A percentile compares a stretch with the other conserved stretches of the same genome.
Evolutionary conservation across 2,329 filamentous ascomycete genomes (phyloP).

Genomic region (Arthrobotrys musiformis): DNA sequence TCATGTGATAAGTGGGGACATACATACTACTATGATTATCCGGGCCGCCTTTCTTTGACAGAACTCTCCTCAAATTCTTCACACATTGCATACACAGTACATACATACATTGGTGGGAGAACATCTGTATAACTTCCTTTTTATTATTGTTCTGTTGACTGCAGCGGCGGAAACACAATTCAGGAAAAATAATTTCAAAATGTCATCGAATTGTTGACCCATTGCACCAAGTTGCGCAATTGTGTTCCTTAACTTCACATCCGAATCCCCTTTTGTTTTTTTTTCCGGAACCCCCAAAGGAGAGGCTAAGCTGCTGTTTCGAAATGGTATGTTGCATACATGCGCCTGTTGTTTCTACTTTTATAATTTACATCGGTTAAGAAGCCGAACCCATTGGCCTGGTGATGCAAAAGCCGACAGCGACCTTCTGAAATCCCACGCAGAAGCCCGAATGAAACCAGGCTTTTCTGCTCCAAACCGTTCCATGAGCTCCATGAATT

Average conservation of each 20-base stretch:
- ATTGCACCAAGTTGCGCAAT: not conserved
- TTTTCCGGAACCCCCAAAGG: not conserved
- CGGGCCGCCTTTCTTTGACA: constrained; percentile 31
- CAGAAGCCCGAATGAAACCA: constrained; percentile 14
- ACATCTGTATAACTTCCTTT: not conserved
- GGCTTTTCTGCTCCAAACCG: not conserved
- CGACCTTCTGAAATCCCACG: not conserved
- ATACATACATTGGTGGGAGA: constrained; percentile 14
- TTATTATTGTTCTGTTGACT: not conserved
- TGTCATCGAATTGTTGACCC: not conserved
- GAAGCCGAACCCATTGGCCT: not conserved
- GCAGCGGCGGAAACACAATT: not conserved
- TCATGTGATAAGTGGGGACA: constrained; percentile 46
- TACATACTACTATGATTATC: constrained; percentile 35
- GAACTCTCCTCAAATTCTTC: constrained; percentile 15
- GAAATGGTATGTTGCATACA: constrained; percentile 11
- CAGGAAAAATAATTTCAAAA: not conserved
- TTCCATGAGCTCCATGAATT: too few relatives aligned
- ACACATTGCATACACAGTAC: too few relatives aligned
- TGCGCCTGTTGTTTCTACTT: constrained; percentile 33
- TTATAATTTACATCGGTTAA: constrained; percentile 30
- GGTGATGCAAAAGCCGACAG: not conserved
- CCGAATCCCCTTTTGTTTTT: not conserved
- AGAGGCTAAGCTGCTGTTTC: constrained; percentile 32
- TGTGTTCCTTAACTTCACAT: not conserved